Percentiles rank a stretch among this genome's conserved stretches.
Evolutionary conservation across 805 yeast genomes (phyloP).

Genomic region (Isabelozyma gotoi): DNA sequence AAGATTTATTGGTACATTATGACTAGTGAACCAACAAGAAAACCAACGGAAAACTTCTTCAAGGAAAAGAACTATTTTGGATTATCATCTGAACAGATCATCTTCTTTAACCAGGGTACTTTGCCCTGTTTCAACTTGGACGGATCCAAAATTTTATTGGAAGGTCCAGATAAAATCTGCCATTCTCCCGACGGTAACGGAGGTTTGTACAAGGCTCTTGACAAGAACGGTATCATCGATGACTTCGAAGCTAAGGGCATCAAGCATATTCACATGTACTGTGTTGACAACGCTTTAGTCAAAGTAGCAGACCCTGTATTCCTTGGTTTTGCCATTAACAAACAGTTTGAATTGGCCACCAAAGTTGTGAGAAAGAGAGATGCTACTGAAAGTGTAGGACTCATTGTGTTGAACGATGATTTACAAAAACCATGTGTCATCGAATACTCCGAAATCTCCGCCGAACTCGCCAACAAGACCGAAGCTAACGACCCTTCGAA

Average conservation of each 20-base stretch:
- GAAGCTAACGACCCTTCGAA: conserved; percentile 54
- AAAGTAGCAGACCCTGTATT: conserved; percentile 91
- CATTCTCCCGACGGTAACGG: conserved; percentile 99
- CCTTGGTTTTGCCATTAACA: conserved; percentile 77
- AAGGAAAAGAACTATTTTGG: conserved; percentile 67
- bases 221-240: conserved; percentile 58
- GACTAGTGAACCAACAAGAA: conserved; percentile 90
- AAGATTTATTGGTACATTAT: conserved; percentile 82
- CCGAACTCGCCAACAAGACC: conserved; percentile 64
- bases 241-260: conserved; percentile 70
- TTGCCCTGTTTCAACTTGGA: conserved; percentile 79
- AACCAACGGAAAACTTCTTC: conserved; percentile 73
- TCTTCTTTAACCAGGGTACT: conserved; percentile 92
- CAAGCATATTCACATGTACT: conserved; percentile 92
- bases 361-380: conserved; percentile 93
- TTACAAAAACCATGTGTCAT: conserved; percentile 78
- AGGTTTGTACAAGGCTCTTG: conserved; percentile 85
- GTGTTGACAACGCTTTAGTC: conserved; percentile 92
- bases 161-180: conserved; percentile 53
- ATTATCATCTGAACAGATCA: conserved; percentile 54
- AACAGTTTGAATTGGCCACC: conserved; percentile 75
- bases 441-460: conserved; percentile 88
- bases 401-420: conserved; percentile 69
- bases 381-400: conserved; percentile 86
- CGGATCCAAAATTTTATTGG: conserved; percentile 70